These are phyloP conservation scores for Emergomyces orientalis DNA, from an alignment of 2,329 filamentous ascomycete genomes.

Conservation along the genomic window DNA sequence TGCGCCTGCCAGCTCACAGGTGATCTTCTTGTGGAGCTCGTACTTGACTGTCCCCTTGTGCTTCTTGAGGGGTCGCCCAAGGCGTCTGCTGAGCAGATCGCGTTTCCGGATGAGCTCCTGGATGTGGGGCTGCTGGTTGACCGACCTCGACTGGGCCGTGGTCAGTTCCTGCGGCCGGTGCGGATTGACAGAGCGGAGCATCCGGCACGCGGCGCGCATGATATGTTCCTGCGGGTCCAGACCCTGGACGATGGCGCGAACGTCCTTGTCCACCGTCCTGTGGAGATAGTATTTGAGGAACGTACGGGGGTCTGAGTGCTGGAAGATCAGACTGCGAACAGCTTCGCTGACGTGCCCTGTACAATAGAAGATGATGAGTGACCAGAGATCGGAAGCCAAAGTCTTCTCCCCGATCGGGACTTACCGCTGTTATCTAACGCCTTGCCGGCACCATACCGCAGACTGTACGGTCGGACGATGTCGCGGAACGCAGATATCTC, in stretches of 20 bases:
- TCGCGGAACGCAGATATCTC: neutral
- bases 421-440: neutral
- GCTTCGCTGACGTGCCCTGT: constrained; percentile 14
- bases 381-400: neutral
- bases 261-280: constrained; percentile 14
- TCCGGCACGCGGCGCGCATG: constrained; percentile 19
- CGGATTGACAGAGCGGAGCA: constrained; percentile 21
- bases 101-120: constrained; percentile 11
- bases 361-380: neutral
- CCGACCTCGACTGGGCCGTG: constrained; percentile 16
- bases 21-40: constrained; percentile 9
- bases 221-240: constrained; percentile 17
- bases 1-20: constrained; percentile 8
- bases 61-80: constrained; percentile 5
- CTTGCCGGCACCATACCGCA: neutral
- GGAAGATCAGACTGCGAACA: constrained; percentile 17
- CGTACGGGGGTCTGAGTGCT: constrained; percentile 15
- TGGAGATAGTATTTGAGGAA: constrained; percentile 19
- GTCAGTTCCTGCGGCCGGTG: constrained; percentile 18
- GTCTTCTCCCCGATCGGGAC: neutral
- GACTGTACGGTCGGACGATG: neutral
- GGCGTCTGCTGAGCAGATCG: constrained; percentile 8
- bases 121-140: constrained; percentile 19
- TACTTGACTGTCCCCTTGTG: constrained; percentile 11
- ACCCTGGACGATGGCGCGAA: constrained; percentile 18